phyloP scores from a whole-genome alignment of 495 filamentous ascomycete genomes.

The Talaromyces wortmannii region DNA sequence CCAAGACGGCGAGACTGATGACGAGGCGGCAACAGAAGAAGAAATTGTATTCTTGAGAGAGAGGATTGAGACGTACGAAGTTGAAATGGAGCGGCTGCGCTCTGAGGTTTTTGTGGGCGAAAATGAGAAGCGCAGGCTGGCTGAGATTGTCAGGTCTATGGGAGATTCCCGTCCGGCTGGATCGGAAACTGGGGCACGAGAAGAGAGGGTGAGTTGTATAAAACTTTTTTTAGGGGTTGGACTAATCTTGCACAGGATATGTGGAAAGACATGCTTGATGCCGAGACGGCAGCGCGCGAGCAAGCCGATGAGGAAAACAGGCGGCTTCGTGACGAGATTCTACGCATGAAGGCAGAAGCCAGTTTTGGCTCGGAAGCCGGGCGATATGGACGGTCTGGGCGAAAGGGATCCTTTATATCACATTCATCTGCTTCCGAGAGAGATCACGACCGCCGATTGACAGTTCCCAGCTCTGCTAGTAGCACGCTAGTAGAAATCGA shows the following conservation, averaged over 20 bases:
- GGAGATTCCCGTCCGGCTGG: slow-evolving; percentile 56
- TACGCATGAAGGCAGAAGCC: slow-evolving; percentile 64
- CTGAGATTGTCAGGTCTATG: slow-evolving; percentile 68
- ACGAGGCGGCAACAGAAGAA: slow-evolving; percentile 63
- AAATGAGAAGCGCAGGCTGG: slow-evolving; percentile 73
- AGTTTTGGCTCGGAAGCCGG: slow-evolving; percentile 16
- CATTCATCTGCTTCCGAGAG: slow-evolving; percentile 54
- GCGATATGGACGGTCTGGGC: slow-evolving; percentile 44
- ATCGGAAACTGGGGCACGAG: slow-evolving; percentile 66
- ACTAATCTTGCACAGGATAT: slow-evolving; percentile 48
- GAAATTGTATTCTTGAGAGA: slow-evolving; percentile 80
- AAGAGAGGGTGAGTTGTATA: slow-evolving; percentile 56
- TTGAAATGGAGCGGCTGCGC: slow-evolving; percentile 72
- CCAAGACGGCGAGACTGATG: slow-evolving; percentile 53
- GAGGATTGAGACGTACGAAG: slow-evolving; percentile 71
- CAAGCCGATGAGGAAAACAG: slow-evolving; percentile 86
- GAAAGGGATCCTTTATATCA: slow-evolving; percentile 50
- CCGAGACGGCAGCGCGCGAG: slow-evolving; percentile 83
- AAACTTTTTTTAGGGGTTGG: not conserved
- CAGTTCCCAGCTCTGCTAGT: slow-evolving; percentile 43
- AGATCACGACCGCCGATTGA: slow-evolving; percentile 48
- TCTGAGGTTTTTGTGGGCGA: slow-evolving; percentile 70
- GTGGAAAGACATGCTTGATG: slow-evolving; percentile 92
- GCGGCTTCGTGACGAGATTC: slow-evolving; percentile 76
- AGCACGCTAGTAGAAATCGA: slow-evolving; percentile 72